A percentile compares a stretch with the other conserved stretches of the same genome.
phyloP scores from a whole-genome alignment of 2,329 filamentous ascomycete genomes.

The Blumeriella jaapii region DNA sequence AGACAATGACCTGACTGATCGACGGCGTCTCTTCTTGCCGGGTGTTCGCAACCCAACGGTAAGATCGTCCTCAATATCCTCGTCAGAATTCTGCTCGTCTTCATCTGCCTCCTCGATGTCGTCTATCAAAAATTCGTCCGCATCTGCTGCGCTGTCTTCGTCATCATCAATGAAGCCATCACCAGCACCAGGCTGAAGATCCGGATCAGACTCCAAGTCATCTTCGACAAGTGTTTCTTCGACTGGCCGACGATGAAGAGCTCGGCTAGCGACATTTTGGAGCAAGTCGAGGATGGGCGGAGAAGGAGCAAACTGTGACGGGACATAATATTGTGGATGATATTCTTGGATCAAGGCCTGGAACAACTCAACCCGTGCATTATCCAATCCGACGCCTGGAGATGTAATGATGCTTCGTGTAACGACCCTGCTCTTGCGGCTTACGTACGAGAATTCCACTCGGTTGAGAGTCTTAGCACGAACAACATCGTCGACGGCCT shows the following conservation, averaged over 20 bases:
- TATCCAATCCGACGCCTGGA: conserved; percentile 9
- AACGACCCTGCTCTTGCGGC: conserved; percentile 5
- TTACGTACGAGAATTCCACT: conserved; percentile 10
- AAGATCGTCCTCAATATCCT: conserved; percentile 1
- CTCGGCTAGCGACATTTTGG: conserved; percentile 6
- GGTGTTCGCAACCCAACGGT: background rate
- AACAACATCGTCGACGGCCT: conserved; percentile 20
- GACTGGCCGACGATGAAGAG: background rate
- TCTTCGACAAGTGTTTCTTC: background rate
- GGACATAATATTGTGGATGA: conserved; percentile 22
- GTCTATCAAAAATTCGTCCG: no score
- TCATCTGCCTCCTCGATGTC: no score
- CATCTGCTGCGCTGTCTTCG: no score
- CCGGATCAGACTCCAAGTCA: background rate
- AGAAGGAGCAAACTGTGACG: conserved; percentile 18
- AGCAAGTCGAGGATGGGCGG: conserved; percentile 14
- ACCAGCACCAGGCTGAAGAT: conserved; percentile 1
- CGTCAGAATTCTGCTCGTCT: conserved; percentile 1
- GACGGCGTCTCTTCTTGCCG: background rate
- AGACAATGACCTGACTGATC: background rate
- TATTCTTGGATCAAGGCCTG: conserved; percentile 15
- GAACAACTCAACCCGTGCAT: conserved; percentile 9
- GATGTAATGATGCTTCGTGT: conserved; percentile 14
- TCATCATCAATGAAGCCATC: no score
- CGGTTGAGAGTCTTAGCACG: conserved; percentile 12